Conservation (phyloP, 352 stramenopile species). For the Phytophthora citricola region DNA sequence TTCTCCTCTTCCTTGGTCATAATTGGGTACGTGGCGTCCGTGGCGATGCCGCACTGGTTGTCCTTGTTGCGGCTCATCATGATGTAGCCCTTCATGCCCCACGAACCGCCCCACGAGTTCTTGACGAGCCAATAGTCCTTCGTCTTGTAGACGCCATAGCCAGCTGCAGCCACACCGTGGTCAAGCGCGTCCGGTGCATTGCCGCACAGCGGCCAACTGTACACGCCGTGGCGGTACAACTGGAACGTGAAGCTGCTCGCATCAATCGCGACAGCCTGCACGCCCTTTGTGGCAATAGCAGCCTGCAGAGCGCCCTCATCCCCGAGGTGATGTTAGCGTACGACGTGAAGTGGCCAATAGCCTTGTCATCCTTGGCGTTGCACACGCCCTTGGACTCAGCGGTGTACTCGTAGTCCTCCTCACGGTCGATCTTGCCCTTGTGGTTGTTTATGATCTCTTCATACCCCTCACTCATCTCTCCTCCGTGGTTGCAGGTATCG, state of each 20-base stretch:
- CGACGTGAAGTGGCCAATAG: conserved; percentile 84
- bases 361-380: conserved; percentile 78
- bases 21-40: conserved; percentile 74
- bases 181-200: conserved; percentile 93
- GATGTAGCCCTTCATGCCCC: conserved; percentile 93
- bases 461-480: conserved; percentile 98
- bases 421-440: conserved; percentile 86
- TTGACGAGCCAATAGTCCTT: conserved; percentile 94
- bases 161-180: conserved; percentile 94
- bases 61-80: conserved; percentile 83
- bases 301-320: conserved; percentile 84
- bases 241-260: conserved; percentile 82
- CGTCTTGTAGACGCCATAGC: conserved; percentile 89
- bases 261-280: conserved; percentile 89
- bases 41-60: conserved; percentile 96
- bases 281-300: conserved; percentile 78
- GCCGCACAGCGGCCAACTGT: conserved; percentile 52
- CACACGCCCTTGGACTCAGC: conserved; percentile 90
- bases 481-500: conserved; percentile 95
- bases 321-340: conserved; percentile 73
- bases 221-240: conserved; percentile 78
- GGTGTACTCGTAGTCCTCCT: conserved; percentile 96
- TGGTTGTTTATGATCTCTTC: conserved; percentile 93
- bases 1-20: conserved; percentile 33
- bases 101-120: conserved; percentile 93